A percentile compares a stretch with the other conserved stretches of the same genome.
Conservation (phyloP, 805 yeast species). For the Candida hispaniensis region DNA sequence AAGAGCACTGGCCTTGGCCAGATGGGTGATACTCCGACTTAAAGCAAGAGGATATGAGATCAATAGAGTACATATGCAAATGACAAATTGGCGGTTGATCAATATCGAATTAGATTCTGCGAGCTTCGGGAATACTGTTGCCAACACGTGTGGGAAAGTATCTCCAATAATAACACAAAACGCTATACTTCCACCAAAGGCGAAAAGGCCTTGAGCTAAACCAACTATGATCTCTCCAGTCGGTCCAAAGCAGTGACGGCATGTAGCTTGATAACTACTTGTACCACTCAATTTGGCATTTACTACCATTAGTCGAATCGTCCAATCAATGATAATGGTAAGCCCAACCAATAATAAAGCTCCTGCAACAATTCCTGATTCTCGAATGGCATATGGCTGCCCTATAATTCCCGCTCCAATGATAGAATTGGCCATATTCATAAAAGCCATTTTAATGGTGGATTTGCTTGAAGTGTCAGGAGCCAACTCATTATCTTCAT, state of each 20-base stretch:
- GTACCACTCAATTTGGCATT: constrained; percentile 72
- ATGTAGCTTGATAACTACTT: constrained; percentile 76
- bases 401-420: constrained; percentile 95
- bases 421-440: constrained; percentile 95
- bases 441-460: constrained; percentile 73
- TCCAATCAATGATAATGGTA: constrained; percentile 79
- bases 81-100: constrained; percentile 58
- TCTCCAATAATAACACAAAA: constrained; percentile 93
- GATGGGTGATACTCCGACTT: constrained; percentile 63
- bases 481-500: too few species aligned
- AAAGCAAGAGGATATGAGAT: constrained; percentile 78
- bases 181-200: constrained; percentile 90
- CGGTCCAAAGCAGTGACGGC: constrained; percentile 64
- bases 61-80: constrained; percentile 54
- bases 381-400: constrained; percentile 77
- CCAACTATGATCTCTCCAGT: constrained; percentile 58
- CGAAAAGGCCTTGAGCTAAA: constrained; percentile 74
- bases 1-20: constrained; percentile 78
- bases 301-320: constrained; percentile 60
- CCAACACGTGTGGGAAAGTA: constrained; percentile 80
- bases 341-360: constrained; percentile 46
- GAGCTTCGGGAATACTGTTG: constrained; percentile 46
- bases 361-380: constrained; percentile 73
- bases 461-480: constrained; percentile 32
- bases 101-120: constrained; percentile 32